phyloP scores from a whole-genome alignment of 73 alveolate genomes.

The Stentor coeruleus region DNA sequence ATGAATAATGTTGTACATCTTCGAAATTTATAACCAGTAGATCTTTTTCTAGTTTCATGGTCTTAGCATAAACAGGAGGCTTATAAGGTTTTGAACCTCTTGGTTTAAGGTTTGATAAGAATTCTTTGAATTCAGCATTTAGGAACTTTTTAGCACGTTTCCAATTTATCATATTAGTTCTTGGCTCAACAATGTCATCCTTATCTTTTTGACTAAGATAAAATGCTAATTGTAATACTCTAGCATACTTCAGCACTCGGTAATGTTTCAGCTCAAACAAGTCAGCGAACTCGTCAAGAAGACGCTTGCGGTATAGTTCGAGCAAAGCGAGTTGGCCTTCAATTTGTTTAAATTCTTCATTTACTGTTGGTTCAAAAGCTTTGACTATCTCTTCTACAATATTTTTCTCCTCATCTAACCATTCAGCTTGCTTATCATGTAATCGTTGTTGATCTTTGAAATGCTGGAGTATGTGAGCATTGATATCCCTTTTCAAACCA shows the following conservation, averaged over 20 bases:
- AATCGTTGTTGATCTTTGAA: constrained; percentile 65
- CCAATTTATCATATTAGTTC: constrained; percentile 93
- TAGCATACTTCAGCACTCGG: constrained; percentile 80
- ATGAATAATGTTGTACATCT: constrained; percentile 1
- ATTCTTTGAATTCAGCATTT: constrained; percentile 59
- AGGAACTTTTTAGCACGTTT: constrained; percentile 72
- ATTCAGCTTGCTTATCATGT: constrained; percentile 70
- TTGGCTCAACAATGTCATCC: constrained; percentile 70
- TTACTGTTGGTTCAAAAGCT: constrained; percentile 28
- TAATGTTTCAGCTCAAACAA: constrained; percentile 34
- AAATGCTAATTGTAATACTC: constrained; percentile 75
- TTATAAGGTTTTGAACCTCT: constrained; percentile 83
- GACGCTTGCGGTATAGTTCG: constrained; percentile 24
- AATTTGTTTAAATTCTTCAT: constrained; percentile 32
- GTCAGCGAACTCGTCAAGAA: constrained; percentile 20
- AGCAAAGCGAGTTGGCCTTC: constrained; percentile 37
- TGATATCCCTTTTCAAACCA: constrained; percentile 67
- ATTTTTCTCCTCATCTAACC: constrained; percentile 53
- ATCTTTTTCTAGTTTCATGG: constrained; percentile 25
- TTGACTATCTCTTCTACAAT: constrained; percentile 37
- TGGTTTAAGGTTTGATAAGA: constrained; percentile 57
- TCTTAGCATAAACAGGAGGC: constrained; percentile 70
- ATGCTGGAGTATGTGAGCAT: constrained; percentile 55
- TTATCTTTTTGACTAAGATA: constrained; percentile 60
- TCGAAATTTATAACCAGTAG: neutral